Evolutionary conservation across 768 basidiomycete genomes (phyloP).

Genomic region (Pholiota conissans): DNA sequence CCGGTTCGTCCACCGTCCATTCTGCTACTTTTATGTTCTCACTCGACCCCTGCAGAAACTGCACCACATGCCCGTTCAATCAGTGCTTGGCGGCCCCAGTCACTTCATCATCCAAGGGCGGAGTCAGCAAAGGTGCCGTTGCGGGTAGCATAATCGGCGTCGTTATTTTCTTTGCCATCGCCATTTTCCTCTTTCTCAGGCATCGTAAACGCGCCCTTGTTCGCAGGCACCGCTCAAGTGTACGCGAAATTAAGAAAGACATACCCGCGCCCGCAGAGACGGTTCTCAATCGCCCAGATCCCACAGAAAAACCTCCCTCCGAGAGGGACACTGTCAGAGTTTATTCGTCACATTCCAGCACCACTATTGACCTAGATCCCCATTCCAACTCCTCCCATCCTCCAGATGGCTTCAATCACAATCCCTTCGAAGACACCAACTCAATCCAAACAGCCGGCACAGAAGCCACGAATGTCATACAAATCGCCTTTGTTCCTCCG

Average conservation of each 20-base stretch:
- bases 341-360: constrained; percentile 45
- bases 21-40: constrained; percentile 9
- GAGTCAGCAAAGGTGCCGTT: constrained; percentile 67
- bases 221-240: constrained; percentile 32
- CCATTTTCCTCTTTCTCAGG: constrained; percentile 54
- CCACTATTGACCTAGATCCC: constrained; percentile 64
- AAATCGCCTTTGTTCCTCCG: constrained; percentile 77
- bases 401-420: constrained; percentile 41
- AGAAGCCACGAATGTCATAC: constrained; percentile 83
- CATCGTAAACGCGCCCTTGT: constrained; percentile 60
- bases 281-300: constrained; percentile 83
- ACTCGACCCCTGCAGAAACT: constrained; percentile 44
- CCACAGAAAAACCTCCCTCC: constrained; percentile 58
- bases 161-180: constrained; percentile 56
- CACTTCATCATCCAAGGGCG: constrained; percentile 29
- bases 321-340: constrained; percentile 47
- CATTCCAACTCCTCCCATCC: constrained; percentile 39
- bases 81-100: constrained; percentile 42
- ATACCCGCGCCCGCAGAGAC: constrained; percentile 73
- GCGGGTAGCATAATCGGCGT: constrained; percentile 73
- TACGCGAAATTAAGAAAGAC: constrained; percentile 50
- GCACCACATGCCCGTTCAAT: constrained; percentile 52
- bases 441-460: constrained; percentile 85
- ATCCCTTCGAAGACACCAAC: constrained; percentile 76
- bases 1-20: constrained; percentile 41